A percentile compares a stretch with the other conserved stretches of the same genome.
These are phyloP conservation scores for Raffaelea arxii DNA, from an alignment of 2,329 filamentous ascomycete species.

Conservation along the genomic window DNA sequence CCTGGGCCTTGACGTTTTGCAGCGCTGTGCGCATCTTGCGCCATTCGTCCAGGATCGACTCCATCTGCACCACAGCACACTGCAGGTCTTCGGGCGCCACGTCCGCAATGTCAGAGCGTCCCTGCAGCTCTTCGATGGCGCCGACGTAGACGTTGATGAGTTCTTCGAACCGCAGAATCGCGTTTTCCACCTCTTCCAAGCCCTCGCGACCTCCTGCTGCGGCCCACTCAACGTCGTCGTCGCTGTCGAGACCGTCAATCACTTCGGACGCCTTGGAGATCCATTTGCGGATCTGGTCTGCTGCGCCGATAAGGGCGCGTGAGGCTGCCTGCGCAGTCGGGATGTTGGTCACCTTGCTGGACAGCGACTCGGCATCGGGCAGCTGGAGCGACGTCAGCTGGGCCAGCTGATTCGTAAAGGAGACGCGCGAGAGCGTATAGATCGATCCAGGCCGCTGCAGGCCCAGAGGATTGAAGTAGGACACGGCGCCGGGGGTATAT, in stretches of 20 bases:
- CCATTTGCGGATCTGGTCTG: conserved; percentile 89
- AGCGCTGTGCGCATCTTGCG: conserved; percentile 68
- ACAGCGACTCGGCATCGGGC: conserved; percentile 75
- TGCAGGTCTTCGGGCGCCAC: conserved; percentile 65
- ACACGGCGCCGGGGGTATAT: conserved; percentile 40
- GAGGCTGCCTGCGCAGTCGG: conserved; percentile 77
- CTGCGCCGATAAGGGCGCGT: conserved; percentile 72
- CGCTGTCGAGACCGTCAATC: conserved; percentile 77
- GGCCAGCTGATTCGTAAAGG: conserved; percentile 86
- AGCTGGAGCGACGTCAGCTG: conserved; percentile 86
- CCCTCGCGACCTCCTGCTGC: conserved; percentile 77
- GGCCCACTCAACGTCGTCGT: conserved; percentile 97
- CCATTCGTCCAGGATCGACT: conserved; percentile 78
- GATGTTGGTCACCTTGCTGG: conserved; percentile 74
- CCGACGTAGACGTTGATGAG: conserved; percentile 87
- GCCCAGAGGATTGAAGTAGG: conserved; percentile 59
- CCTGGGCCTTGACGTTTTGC: conserved; percentile 74
- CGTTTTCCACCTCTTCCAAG: conserved; percentile 59
- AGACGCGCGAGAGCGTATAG: conserved; percentile 84
- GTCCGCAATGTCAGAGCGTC: conserved; percentile 61
- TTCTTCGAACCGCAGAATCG: conserved; percentile 76
- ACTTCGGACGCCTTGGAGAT: conserved; percentile 88
- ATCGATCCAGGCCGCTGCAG: conserved; percentile 72
- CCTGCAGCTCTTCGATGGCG: conserved; percentile 87
- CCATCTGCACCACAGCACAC: conserved; percentile 78